phyloP scores from a whole-genome alignment of 306 rosid species.

The Cotoneaster glaucophyllus region DNA sequence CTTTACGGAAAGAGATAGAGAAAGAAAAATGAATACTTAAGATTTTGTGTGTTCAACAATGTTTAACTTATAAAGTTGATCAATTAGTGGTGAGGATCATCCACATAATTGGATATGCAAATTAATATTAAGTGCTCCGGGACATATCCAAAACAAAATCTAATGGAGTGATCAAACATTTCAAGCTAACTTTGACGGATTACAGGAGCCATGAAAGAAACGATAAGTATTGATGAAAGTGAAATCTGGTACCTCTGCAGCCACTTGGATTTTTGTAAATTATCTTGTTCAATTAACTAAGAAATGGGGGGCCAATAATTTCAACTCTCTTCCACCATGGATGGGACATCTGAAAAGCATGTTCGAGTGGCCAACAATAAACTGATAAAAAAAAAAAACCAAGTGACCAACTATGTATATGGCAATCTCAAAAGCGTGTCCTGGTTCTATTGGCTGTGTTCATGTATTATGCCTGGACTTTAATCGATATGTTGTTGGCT shows the following conservation, averaged over 20 bases:
- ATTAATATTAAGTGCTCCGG: background rate
- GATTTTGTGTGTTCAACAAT: background rate
- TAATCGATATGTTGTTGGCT: background rate
- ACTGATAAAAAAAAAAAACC: background rate
- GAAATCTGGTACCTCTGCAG: background rate
- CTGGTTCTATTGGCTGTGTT: background rate
- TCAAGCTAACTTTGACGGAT: background rate
- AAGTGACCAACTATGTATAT: too few relatives aligned
- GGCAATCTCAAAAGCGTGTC: background rate
- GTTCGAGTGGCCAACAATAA: background rate
- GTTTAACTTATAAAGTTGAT: background rate
- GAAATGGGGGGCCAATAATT: background rate
- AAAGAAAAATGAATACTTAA: background rate
- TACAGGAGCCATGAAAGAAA: background rate
- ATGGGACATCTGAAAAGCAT: background rate
- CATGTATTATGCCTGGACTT: background rate
- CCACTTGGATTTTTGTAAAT: background rate
- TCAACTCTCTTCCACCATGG: background rate
- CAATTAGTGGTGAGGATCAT: background rate
- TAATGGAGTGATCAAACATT: background rate
- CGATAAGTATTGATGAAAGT: background rate
- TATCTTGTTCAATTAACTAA: background rate
- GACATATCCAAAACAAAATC: slow-evolving; percentile 6
- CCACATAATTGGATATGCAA: background rate
- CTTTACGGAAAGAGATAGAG: background rate